Evolutionary conservation across 78 protist species (phyloP).

Genomic region (Emiliania huxleyi): DNA sequence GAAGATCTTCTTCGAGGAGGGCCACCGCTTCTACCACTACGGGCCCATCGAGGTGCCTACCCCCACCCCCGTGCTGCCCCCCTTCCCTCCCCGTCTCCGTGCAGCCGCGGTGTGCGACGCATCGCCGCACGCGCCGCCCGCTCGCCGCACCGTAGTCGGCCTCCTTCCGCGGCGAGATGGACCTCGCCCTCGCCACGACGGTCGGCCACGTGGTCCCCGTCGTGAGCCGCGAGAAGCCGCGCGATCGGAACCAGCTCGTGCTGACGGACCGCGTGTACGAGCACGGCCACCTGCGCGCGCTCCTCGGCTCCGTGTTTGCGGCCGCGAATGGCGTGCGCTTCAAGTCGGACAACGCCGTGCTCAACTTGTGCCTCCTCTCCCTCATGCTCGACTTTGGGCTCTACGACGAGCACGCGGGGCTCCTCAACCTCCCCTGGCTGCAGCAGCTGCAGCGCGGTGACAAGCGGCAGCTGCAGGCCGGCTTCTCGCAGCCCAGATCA

Average conservation of each 20-base stretch:
- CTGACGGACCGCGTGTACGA: conserved; percentile 28
- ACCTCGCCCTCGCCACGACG: neutral
- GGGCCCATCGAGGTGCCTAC: neutral
- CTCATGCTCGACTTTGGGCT: conserved; percentile 2
- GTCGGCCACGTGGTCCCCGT: neutral
- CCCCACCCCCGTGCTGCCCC: too few species aligned
- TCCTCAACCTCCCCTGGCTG: neutral
- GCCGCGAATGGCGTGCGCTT: neutral
- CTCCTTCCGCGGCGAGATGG: neutral
- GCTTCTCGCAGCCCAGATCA: too few species aligned
- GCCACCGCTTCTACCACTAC: neutral
- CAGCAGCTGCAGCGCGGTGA: neutral
- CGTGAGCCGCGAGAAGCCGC: conserved; percentile 12
- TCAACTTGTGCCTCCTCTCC: conserved; percentile 2
- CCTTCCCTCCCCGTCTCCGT: too few species aligned
- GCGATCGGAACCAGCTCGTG: neutral
- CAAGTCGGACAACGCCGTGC: neutral
- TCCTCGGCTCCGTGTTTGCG: neutral
- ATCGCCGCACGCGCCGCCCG: too few species aligned
- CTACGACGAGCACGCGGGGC: neutral
- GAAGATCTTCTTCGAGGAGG: conserved; percentile 12
- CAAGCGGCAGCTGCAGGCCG: neutral
- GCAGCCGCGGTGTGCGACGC: too few species aligned
- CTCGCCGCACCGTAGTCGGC: neutral
- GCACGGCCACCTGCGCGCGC: neutral